Conservation (phyloP, 23 red algal genomes). For the Agarophyton chilense region DNA sequence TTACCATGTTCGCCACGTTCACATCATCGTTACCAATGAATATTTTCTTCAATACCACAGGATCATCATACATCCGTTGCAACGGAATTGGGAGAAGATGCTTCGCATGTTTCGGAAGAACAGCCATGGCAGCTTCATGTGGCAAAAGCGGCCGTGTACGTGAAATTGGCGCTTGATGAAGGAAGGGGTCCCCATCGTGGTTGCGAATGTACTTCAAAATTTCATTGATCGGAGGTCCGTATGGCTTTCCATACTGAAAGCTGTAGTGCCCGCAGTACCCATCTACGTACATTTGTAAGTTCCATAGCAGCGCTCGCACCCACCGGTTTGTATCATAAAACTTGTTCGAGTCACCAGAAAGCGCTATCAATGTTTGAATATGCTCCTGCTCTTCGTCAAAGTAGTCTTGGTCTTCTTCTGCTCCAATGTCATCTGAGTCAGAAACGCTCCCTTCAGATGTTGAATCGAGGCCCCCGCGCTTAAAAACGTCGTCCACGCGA, state of each 20-base stretch:
- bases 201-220: constrained; percentile 64
- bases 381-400: constrained; percentile 60
- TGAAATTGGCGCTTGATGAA: constrained; percentile 54
- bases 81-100: constrained; percentile 76
- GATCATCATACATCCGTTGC: constrained; percentile 29
- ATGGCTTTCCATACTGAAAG: constrained; percentile 71
- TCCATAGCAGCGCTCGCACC: constrained; percentile 74
- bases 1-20: constrained; percentile 24
- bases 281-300: constrained; percentile 87
- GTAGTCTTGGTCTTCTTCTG: constrained; percentile 30
- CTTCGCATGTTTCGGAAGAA: constrained; percentile 64
- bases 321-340: constrained; percentile 71
- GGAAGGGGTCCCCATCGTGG: constrained; percentile 65
- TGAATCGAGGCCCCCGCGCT: not conserved
- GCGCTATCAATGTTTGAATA: constrained; percentile 45
- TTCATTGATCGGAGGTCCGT: constrained; percentile 47
- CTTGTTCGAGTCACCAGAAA: constrained; percentile 31
- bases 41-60: constrained; percentile 1
- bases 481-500: not conserved
- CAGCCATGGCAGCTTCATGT: constrained; percentile 64
- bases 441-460: not conserved
- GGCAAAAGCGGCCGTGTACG: constrained; percentile 55
- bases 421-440: not conserved
- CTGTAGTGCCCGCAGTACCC: constrained; percentile 74
- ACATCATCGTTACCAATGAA: constrained; percentile 39